Evolutionary conservation across 2,329 filamentous ascomycete genomes (phyloP).

Genomic region (Apiospora koreana): DNA sequence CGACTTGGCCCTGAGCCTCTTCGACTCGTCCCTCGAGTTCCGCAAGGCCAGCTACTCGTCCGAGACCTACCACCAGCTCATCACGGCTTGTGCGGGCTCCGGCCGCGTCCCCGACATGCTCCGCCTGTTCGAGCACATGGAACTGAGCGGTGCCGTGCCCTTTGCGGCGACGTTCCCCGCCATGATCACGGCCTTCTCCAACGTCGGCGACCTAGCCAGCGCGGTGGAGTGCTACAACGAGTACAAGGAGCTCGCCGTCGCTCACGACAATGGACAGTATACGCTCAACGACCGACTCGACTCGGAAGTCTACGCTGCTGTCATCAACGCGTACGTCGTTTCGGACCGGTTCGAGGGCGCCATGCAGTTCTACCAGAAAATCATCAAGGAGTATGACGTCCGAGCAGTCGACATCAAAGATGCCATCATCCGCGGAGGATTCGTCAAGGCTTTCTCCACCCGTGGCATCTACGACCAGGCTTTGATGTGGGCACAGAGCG

Average conservation of each 20-base stretch:
- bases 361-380: conserved; percentile 80
- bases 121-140: conserved; percentile 89
- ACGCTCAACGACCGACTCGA: conserved; percentile 74
- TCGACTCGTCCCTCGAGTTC: conserved; percentile 71
- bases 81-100: conserved; percentile 82
- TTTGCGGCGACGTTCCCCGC: conserved; percentile 82
- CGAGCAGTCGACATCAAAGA: conserved; percentile 67
- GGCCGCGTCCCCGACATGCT: conserved; percentile 88
- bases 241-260: conserved; percentile 86
- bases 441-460: conserved; percentile 77
- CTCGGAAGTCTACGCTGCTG: conserved; percentile 82
- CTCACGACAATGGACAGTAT: conserved; percentile 73
- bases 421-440: conserved; percentile 69
- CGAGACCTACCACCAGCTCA: conserved; percentile 81
- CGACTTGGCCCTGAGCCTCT: conserved; percentile 81
- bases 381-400: conserved; percentile 63
- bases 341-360: conserved; percentile 81
- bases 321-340: conserved; percentile 85
- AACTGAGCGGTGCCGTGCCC: conserved; percentile 71
- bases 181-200: conserved; percentile 94
- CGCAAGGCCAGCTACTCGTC: conserved; percentile 70
- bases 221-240: conserved; percentile 96
- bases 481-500: conserved; percentile 68
- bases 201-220: conserved; percentile 76
- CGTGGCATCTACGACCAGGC: conserved; percentile 72